Evolutionary conservation across 768 basidiomycete species (phyloP).

Genomic region (Pisolithus microcarpus): DNA sequence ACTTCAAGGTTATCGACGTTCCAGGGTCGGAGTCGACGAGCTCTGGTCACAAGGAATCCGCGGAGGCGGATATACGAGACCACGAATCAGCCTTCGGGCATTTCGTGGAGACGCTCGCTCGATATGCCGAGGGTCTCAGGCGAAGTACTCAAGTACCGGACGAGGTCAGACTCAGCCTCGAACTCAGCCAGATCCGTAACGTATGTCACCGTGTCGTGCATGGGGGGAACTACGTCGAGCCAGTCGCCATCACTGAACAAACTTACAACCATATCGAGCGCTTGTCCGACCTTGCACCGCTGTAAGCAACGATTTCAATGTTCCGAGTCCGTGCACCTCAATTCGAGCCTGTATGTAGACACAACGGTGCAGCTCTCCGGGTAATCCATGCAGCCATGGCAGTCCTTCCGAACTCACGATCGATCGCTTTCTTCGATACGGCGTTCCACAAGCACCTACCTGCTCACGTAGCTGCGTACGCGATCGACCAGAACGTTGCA

Average conservation of each 20-base stretch:
- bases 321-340: neutral
- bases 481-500: conserved; percentile 60
- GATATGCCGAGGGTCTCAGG: conserved; percentile 17
- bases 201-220: conserved; percentile 84
- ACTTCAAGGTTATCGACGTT: conserved; percentile 26
- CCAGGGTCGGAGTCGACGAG: neutral
- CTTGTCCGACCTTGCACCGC: conserved; percentile 73
- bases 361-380: conserved; percentile 55
- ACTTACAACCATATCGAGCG: conserved; percentile 67
- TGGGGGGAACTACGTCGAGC: conserved; percentile 71
- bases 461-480: conserved; percentile 68
- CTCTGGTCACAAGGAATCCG: conserved; percentile 15
- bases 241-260: conserved; percentile 59
- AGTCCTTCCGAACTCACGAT: conserved; percentile 57
- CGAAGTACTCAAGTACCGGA: neutral
- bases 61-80: conserved; percentile 37
- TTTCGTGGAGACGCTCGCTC: conserved; percentile 45
- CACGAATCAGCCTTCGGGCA: conserved; percentile 58
- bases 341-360: conserved; percentile 28
- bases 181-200: conserved; percentile 38
- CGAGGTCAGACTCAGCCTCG: conserved; percentile 23
- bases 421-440: conserved; percentile 85
- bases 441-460: conserved; percentile 78
- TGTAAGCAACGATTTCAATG: conserved; percentile 39
- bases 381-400: conserved; percentile 57